These are phyloP conservation scores for Lactarius psammicola DNA, from an alignment of 768 basidiomycete genomes.

Conservation along the genomic window DNA sequence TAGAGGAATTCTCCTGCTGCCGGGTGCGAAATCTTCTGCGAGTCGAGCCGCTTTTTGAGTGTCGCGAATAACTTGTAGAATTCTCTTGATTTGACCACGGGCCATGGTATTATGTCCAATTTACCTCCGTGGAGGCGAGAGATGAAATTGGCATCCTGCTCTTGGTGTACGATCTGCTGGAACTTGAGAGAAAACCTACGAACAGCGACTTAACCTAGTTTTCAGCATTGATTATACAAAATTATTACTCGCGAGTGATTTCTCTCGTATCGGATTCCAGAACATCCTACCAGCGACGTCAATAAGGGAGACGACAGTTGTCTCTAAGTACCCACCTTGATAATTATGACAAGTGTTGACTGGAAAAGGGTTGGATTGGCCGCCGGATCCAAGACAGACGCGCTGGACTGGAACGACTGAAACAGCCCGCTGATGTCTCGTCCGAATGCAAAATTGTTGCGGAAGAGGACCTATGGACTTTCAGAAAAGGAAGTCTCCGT, in stretches of 20 bases:
- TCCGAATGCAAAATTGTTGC: conserved; percentile 47
- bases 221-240: neutral
- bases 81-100: conserved; percentile 39
- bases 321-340: conserved; percentile 44
- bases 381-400: conserved; percentile 54
- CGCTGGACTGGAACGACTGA: conserved; percentile 57
- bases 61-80: conserved; percentile 55
- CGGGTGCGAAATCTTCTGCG: conserved; percentile 47
- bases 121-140: conserved; percentile 56
- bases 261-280: conserved; percentile 58
- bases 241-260: conserved; percentile 48
- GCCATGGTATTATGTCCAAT: conserved; percentile 58
- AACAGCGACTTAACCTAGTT: neutral
- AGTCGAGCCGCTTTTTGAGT: conserved; percentile 47
- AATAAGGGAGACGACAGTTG: neutral
- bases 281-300: conserved; percentile 46
- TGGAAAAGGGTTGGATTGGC: conserved; percentile 58
- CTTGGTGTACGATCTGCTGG: conserved; percentile 56
- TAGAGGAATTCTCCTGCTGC: conserved; percentile 53
- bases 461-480: conserved; percentile 42
- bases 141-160: conserved; percentile 62
- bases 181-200: conserved; percentile 50
- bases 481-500: conserved; percentile 42
- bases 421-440: conserved; percentile 59
- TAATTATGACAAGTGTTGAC: conserved; percentile 58